Evolutionary conservation across 495 filamentous ascomycete genomes (phyloP), one percentile per base, ranked within the genome.

Genomic region (Aspergillus olivimuriae): DNA sequence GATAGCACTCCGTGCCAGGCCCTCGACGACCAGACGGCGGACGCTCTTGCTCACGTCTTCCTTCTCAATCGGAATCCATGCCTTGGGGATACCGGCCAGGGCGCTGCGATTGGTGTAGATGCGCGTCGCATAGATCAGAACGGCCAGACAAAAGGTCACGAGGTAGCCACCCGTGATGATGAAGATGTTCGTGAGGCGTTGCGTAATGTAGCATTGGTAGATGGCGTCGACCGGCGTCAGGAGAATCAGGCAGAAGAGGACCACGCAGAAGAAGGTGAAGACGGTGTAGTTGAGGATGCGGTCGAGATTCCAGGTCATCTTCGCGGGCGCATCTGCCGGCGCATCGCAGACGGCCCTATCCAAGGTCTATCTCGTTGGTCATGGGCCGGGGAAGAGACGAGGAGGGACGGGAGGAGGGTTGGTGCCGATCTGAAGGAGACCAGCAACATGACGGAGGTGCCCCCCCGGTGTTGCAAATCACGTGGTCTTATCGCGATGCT

Each of bases 31-130:
- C 66, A 92, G 78, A 37, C 80, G 72, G 50, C 83, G 68, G 21
- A 95, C 86, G 34, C 76, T 77, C 54, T 80, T 79, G 18, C 75
- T 76, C 18, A 95, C 68, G 48, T 74, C 69, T 45, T 85, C 85
- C 48, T 86, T 83, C 56, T 88, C 88, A 38, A 94, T 66, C 8
- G 88, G 88, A 4, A 94, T 78, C 75, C 82, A 89, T 38, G 76
- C 64, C 53, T 89, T 89, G 1, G 94, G 94, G 38, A 98, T 96
- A 2, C 75, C 82, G 1, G 80, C 72, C 17, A 98, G 74, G 10
- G 84, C 81, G 24, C 71, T 84, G 28, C 87, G 78, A 54, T 84
- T 90, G 19, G 89, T 86, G 62, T 89, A 96, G n/a, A 97, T 76
- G n/a, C 94, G 74, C 19, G 80, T 79, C 23, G 82, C 76, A 50